Evolutionary conservation across 257 asterid species (phyloP).

Genomic region (Thymus quinquecostatus): DNA sequence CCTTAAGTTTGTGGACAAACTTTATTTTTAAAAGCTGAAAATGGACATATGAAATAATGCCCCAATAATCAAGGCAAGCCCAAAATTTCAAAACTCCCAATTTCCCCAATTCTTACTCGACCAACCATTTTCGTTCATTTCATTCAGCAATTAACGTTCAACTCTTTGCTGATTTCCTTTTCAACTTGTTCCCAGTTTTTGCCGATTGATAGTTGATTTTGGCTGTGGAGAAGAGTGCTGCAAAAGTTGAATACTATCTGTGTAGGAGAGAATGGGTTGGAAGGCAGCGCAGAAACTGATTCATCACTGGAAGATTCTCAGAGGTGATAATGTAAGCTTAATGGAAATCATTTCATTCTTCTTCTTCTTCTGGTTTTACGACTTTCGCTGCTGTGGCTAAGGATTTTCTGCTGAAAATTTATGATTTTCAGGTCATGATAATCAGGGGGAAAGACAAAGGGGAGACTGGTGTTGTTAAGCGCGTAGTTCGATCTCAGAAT

Average conservation of each 20-base stretch:
- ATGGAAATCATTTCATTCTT: neutral
- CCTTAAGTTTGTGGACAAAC: no score
- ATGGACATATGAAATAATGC: no score
- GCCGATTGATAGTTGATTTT: neutral
- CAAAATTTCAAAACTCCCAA: slow-evolving; percentile 17
- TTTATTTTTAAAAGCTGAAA: no score
- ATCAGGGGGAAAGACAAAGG: slow-evolving; percentile 96
- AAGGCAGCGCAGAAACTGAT: slow-evolving; percentile 92
- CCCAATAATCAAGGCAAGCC: neutral
- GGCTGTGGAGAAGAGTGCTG: neutral
- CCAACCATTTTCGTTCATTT: slow-evolving; percentile 32
- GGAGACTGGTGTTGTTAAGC: slow-evolving; percentile 79
- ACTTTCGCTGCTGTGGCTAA: neutral
- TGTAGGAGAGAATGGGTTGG: slow-evolving; percentile 72
- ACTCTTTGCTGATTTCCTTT: neutral
- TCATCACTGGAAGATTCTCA: slow-evolving; percentile 86
- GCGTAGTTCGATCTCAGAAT: slow-evolving; percentile 84
- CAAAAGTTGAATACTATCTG: neutral
- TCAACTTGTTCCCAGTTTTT: neutral
- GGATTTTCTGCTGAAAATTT: neutral
- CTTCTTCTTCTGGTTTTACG: neutral
- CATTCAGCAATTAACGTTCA: no score
- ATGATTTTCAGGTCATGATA: slow-evolving; percentile 71
- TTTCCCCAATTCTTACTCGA: slow-evolving; percentile 7
- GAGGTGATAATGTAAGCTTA: slow-evolving; percentile 88